Evolutionary conservation across 2,329 filamentous ascomycete genomes (phyloP), one percentile per base, ranked within the genome.

Genomic region (Cladobotryum protrusum): DNA sequence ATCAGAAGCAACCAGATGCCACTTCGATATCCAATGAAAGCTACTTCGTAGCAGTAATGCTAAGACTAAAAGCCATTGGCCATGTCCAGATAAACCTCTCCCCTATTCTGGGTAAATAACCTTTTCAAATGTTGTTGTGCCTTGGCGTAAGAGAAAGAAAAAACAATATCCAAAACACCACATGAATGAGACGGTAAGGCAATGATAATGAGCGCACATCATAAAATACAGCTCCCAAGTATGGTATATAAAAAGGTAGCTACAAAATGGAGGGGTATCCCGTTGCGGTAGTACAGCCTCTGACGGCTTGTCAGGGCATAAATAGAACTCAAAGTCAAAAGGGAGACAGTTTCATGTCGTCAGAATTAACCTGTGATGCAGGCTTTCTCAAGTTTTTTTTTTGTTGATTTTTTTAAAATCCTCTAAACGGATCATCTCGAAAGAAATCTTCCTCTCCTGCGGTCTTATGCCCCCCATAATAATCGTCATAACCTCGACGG

Each of bases 381-480:
- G 32, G 15, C 37, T 37, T 19, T 24, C 8, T 37, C 36, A 18
- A n/a, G n/a, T 13, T 46, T 12, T 24, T 3, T 39, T 43, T 33
- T 43, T 5, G 24, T 12, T n/a, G n/a, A n/a, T 15, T 19, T 35
- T 36, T 34, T 67, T 61, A 85, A 57, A 85, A 85, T 3, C 80
- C 80, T 56, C 72, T 74, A 57, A 85, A 85, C 1, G 81, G 81
- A 54, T 85, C 81, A 19, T 83, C 77, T 35, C 75, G 69, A 61
- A 75, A 74, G 58, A 72, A 80, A 50, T 83, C 79, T 50, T 83
- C 79, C 53, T 82, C 77, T 14, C 70, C 67, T 9, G 69, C 65
- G 6, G 69, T 72, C 50, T 70, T 69, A 48, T 72, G 77, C 17
- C 73, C 73, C 4, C 69, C 61, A 54, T 75, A 74, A 52, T 67